These are phyloP conservation scores for Fusarium sp. DNA, from an alignment of 2,329 filamentous ascomycete species.

Conservation along the genomic window DNA sequence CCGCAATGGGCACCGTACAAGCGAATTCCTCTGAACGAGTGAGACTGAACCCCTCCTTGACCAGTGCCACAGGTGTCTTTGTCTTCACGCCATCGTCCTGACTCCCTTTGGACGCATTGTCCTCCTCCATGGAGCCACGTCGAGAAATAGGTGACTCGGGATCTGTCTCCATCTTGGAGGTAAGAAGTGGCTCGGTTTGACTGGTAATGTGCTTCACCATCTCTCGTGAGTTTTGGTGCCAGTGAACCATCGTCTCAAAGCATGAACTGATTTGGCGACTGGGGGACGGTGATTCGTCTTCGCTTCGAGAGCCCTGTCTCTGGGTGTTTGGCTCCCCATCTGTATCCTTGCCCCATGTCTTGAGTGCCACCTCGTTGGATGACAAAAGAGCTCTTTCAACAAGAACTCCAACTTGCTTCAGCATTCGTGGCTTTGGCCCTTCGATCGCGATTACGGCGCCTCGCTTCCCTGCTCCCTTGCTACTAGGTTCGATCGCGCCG, in stretches of 20 bases:
- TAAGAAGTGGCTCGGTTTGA: constrained; percentile 16
- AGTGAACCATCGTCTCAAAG: constrained; percentile 74
- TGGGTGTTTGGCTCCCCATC: constrained; percentile 27
- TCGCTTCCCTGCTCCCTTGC: constrained; percentile 60
- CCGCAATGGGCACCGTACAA: constrained; percentile 76
- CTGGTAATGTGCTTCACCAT: constrained; percentile 67
- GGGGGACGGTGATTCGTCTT: constrained; percentile 27
- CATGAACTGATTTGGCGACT: constrained; percentile 68
- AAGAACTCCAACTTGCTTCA: constrained; percentile 69
- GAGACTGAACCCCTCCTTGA: constrained; percentile 83
- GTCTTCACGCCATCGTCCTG: constrained; percentile 24
- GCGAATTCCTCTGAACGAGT: constrained; percentile 82
- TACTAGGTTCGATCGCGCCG: constrained; percentile 51
- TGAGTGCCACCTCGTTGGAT: constrained; percentile 56
- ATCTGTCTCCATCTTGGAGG: constrained; percentile 15
- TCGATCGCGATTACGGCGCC: constrained; percentile 88
- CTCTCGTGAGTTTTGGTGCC: constrained; percentile 80
- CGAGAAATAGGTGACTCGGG: constrained; percentile 17
- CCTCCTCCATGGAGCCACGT: constrained; percentile 26
- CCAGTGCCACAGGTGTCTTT: constrained; percentile 75
- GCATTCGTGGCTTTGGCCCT: constrained; percentile 69
- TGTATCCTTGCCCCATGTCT: constrained; percentile 57
- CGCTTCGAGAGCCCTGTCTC: constrained; percentile 16
- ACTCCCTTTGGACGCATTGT: not conserved
- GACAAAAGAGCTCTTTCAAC: constrained; percentile 72